phyloP scores from a whole-genome alignment of 2,329 filamentous ascomycete species.

The Alternaria sp. region DNA sequence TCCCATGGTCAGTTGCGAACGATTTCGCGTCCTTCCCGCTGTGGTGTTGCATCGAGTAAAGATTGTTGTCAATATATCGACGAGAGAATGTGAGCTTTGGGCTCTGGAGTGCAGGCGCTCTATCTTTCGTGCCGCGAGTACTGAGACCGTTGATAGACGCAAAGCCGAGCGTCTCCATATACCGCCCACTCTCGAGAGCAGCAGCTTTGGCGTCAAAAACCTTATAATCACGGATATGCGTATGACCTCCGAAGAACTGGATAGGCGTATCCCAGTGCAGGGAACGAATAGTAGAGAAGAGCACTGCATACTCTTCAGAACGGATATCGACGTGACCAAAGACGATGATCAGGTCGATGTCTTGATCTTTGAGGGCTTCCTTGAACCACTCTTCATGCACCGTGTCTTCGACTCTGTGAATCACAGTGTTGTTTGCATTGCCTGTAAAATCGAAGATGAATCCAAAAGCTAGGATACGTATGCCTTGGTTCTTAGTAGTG shows the following conservation, averaged over 20 bases:
- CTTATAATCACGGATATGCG: constrained; percentile 85
- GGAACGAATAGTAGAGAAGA: constrained; percentile 80
- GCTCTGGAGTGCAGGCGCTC: constrained; percentile 24
- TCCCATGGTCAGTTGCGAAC: constrained; percentile 79
- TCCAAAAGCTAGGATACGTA: constrained; percentile 86
- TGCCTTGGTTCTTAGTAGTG: constrained; percentile 85
- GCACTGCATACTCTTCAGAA: constrained; percentile 77
- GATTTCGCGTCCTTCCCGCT: constrained; percentile 73
- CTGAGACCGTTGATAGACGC: constrained; percentile 79
- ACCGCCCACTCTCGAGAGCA: constrained; percentile 85
- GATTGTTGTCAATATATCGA: constrained; percentile 92
- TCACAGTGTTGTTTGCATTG: constrained; percentile 89
- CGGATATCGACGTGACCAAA: constrained; percentile 84
- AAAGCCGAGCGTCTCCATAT: constrained; percentile 95
- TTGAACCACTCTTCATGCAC: constrained; percentile 90
- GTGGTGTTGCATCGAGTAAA: constrained; percentile 84
- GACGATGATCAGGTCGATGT: constrained; percentile 87
- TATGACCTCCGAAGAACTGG: constrained; percentile 90
- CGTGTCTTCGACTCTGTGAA: constrained; percentile 80
- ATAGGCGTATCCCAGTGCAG: constrained; percentile 84
- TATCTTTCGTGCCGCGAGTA: constrained; percentile 48
- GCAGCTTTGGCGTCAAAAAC: constrained; percentile 80
- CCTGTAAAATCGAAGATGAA: constrained; percentile 94
- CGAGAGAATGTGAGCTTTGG: constrained; percentile 70
- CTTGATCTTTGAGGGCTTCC: constrained; percentile 77